A percentile compares a stretch with the other conserved stretches of the same genome.
phyloP scores from a whole-genome alignment of 306 rosid species.

The Quercus robur region DNA sequence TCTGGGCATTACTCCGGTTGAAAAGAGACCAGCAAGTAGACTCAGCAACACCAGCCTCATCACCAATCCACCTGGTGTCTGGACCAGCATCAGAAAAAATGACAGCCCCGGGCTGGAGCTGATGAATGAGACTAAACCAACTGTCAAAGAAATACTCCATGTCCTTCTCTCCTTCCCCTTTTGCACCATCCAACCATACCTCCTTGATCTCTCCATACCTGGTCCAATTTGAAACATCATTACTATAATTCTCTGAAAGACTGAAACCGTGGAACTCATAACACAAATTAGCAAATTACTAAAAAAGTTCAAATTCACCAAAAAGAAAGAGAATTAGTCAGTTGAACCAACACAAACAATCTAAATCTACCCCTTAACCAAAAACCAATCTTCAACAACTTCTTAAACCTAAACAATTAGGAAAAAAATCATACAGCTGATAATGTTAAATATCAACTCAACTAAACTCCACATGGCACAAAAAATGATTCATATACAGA shows the following conservation, averaged over 20 bases:
- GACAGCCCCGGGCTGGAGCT: constrained; percentile 75
- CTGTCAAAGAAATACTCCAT: constrained; percentile 67
- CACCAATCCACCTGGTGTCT: constrained; percentile 82
- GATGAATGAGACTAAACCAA: constrained; percentile 81
- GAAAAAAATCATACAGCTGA: not conserved
- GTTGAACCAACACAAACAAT: not conserved
- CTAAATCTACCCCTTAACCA: not conserved
- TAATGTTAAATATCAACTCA: not conserved
- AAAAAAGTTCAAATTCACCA: not conserved
- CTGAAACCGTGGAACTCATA: not conserved
- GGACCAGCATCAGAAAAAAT: constrained; percentile 89
- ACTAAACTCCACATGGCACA: not conserved
- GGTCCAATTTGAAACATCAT: constrained; percentile 13
- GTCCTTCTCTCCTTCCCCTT: constrained; percentile 70
- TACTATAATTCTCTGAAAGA: not conserved
- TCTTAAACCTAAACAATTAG: not conserved
- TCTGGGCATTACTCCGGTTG: constrained; percentile 44
- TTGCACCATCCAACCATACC: constrained; percentile 84
- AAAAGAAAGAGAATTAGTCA: not conserved
- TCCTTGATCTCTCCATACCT: constrained; percentile 77
- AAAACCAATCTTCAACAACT: not conserved
- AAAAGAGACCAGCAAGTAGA: constrained; percentile 87
- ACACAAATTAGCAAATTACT: not conserved
- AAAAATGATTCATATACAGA: not conserved
- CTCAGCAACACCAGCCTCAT: constrained; percentile 63